These are phyloP conservation scores for Tolypocladium pustulatum DNA, from an alignment of 2,329 filamentous ascomycete genomes.

Conservation along the genomic window DNA sequence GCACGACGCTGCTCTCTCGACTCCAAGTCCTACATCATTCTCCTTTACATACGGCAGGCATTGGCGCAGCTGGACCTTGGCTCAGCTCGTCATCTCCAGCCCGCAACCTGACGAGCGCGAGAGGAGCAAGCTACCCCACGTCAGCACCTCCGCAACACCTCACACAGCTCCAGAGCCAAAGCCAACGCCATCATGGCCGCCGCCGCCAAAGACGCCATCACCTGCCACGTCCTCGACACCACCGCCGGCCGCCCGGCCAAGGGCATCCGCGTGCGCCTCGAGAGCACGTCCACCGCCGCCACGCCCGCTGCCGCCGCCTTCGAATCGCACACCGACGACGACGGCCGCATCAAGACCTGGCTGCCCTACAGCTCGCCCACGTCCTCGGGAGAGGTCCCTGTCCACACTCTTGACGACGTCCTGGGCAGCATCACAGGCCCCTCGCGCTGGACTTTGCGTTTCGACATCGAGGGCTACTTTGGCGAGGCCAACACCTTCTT, in stretches of 20 bases:
- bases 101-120: neutral
- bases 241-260: constrained; percentile 59
- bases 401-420: constrained; percentile 48
- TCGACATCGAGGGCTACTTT: constrained; percentile 65
- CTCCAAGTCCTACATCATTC: neutral
- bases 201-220: constrained; percentile 53
- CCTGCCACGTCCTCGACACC: constrained; percentile 81
- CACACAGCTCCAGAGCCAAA: neutral
- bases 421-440: constrained; percentile 31
- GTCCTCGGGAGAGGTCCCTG: constrained; percentile 43
- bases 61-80: neutral
- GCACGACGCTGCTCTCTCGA: neutral
- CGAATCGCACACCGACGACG: constrained; percentile 59
- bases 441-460: constrained; percentile 57
- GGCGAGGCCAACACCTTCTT: constrained; percentile 52
- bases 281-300: constrained; percentile 27
- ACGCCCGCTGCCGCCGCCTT: constrained; percentile 34
- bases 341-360: constrained; percentile 67
- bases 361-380: constrained; percentile 42
- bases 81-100: neutral
- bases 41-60: neutral
- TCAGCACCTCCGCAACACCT: neutral
- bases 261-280: constrained; percentile 55
- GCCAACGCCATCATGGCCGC: neutral
- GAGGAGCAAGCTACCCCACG: neutral